Evolutionary conservation across 345 rosid genomes (phyloP).

Genomic region (Eucalyptus dawsonii): DNA sequence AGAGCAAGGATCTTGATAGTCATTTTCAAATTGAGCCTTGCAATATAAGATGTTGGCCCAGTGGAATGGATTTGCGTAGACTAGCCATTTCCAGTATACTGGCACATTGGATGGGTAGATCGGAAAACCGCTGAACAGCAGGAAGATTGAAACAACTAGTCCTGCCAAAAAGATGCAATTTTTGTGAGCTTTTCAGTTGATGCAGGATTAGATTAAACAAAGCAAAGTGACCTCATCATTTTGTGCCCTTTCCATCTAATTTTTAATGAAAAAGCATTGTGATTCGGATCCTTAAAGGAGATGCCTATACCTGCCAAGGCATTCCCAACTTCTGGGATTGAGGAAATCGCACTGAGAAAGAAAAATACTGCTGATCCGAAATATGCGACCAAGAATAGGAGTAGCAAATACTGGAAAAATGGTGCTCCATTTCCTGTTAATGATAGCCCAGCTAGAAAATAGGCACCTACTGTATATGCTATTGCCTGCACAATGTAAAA

Average conservation of each 20-base stretch:
- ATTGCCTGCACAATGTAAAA: constrained; percentile 5
- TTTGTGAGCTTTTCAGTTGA: neutral
- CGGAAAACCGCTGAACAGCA: constrained; percentile 12
- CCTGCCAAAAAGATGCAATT: neutral
- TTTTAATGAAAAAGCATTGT: neutral
- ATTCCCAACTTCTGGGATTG: constrained; percentile 26
- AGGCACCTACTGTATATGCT: constrained; percentile 2
- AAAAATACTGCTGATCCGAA: constrained; percentile 15
- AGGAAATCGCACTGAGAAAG: constrained; percentile 12
- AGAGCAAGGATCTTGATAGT: constrained; percentile 4
- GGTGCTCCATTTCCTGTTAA: constrained; percentile 4
- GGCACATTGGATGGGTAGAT: constrained; percentile 18
- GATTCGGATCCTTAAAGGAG: neutral
- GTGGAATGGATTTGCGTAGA: constrained; percentile 6
- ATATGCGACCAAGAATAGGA: constrained; percentile 9
- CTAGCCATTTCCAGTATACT: constrained; percentile 15
- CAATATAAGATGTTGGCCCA: constrained; percentile 18
- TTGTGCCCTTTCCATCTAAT: neutral
- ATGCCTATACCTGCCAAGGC: constrained; percentile 14
- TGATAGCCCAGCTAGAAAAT: constrained; percentile 14
- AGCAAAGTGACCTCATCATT: neutral
- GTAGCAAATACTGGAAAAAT: constrained; percentile 2
- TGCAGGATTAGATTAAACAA: neutral
- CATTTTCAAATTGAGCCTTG: constrained; percentile 1
- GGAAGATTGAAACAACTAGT: constrained; percentile 16